These are phyloP conservation scores for Thalia dealbata DNA, from an alignment of 176 grass and related monocot species.

Conservation along the genomic window DNA sequence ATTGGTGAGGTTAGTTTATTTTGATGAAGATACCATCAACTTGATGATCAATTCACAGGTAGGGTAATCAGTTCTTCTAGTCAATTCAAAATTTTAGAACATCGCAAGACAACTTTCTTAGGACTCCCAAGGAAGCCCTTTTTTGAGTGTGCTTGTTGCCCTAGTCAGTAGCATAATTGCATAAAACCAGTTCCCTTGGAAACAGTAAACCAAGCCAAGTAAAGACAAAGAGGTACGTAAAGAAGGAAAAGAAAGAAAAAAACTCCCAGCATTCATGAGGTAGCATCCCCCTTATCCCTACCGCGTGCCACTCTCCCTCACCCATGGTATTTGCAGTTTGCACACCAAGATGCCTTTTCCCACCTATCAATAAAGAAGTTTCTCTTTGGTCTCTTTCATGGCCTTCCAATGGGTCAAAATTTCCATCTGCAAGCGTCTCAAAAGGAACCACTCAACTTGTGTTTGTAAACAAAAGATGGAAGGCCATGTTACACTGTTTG, in stretches of 20 bases:
- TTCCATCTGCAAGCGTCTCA: neutral
- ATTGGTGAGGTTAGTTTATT: too few relatives aligned
- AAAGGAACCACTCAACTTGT: neutral
- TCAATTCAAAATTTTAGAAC: neutral
- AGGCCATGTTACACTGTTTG: too few relatives aligned
- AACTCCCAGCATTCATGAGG: neutral
- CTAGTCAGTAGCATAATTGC: neutral
- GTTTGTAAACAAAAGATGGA: neutral
- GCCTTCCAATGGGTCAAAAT: neutral
- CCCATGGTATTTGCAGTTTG: neutral
- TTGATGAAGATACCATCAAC: too few relatives aligned
- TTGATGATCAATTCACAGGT: too few relatives aligned
- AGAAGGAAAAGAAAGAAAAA: neutral
- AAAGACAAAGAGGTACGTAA: neutral
- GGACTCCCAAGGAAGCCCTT: neutral
- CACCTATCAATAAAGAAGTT: neutral
- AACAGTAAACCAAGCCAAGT: neutral
- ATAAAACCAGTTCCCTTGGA: neutral
- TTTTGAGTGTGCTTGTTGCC: neutral
- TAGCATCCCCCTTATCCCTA: neutral
- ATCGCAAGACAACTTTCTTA: neutral
- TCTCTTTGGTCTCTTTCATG: slow-evolving; percentile 7
- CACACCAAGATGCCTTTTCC: neutral
- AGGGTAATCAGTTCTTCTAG: too few relatives aligned
- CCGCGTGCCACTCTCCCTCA: neutral